Base-by-base conservation (phyloP, 2,329 filamentous ascomycete genomes). In the Penicillium sp. region DNA sequence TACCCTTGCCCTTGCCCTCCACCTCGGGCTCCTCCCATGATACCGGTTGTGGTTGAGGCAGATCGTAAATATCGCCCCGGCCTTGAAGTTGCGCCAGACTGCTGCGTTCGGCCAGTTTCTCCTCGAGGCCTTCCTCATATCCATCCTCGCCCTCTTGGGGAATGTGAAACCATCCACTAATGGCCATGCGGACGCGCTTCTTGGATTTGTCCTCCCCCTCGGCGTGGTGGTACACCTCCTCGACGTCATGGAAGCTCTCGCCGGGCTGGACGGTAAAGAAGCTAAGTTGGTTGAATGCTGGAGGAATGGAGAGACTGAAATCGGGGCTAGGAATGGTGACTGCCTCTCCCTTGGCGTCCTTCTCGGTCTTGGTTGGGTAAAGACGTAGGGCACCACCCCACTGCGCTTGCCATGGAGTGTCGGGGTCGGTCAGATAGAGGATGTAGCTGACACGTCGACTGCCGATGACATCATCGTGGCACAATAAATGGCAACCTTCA, bases 401-500 rank as follows among this genome's bases (percentile, higher is more conserved):
- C 73, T 91, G 88, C 16, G 90, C 79, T 79, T 93, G 86, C 95
- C 95, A 99, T 6, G 91, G 88, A 58, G 83, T 87, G 69, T 98
- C 93, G 4, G 95, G 95, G 71, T 98, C 92, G 14, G 92, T 93
- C 61, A 99, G 81, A 75, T 99, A 99, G 58, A 99, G 82, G 65
- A 99, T 99, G 75, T 97, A 99, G 81, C 93, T 97, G 69, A 99
- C 88, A 64, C 93, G 88, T 59, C 95, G 85, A 70, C 90, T 96
- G n/a, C 95, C 95, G 75, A 99, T 99, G 60, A 99, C 95, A 77
- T 99, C 95, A 81, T 99, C 95, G 71, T 99, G 95, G 77, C 95
- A 98, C 29, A 99, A 83, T 26, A 99, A 83, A 74, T 96, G 96
- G 72, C 93, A 98, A 42, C 95, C 93, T 5, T 95, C 93, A 0